These are phyloP conservation scores for Coemansia sp. DNA, from an alignment of 192 early-diverging fungal species.

Conservation along the genomic window DNA sequence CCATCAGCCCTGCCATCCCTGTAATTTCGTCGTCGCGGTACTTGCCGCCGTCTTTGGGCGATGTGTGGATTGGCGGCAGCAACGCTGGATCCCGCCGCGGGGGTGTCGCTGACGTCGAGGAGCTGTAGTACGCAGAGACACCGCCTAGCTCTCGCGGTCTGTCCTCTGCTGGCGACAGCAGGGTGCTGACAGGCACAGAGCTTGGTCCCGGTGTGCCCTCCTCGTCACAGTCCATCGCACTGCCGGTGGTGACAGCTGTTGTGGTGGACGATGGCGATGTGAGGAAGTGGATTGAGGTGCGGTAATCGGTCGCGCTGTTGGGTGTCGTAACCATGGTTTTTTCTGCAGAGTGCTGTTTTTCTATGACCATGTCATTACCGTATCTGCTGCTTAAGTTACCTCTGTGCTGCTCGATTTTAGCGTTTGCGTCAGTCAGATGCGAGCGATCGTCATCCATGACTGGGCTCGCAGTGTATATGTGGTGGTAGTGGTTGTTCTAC, in stretches of 20 bases:
- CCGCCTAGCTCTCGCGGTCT: constrained; percentile 2
- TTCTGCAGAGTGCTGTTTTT: neutral
- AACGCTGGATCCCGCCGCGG: constrained; percentile 26
- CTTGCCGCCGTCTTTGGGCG: constrained; percentile 6
- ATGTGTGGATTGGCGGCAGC: constrained; percentile 34
- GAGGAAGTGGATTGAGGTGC: constrained; percentile 50
- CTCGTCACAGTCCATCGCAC: constrained; percentile 28
- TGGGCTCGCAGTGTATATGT: constrained; percentile 10
- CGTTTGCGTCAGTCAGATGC: neutral
- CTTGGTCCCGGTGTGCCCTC: constrained; percentile 12
- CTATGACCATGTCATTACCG: neutral
- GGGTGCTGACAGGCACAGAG: constrained; percentile 40
- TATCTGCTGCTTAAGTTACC: neutral
- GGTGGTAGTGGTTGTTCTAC: constrained; percentile 27
- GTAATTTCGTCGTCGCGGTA: constrained; percentile 55
- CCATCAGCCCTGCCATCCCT: constrained; percentile 54
- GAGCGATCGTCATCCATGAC: neutral
- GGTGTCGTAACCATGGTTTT: constrained; percentile 10
- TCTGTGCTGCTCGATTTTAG: constrained; percentile 7
- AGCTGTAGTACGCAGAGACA: constrained; percentile 11
- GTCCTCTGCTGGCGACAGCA: constrained; percentile 25
- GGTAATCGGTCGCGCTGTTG: constrained; percentile 30
- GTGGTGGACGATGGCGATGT: constrained; percentile 42
- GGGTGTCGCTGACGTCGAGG: constrained; percentile 19
- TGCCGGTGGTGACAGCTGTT: constrained; percentile 8